Evolutionary conservation across 2,329 filamentous ascomycete species (phyloP), one percentile per base, ranked within the genome.

Genomic region (Aspergillus sojae): DNA sequence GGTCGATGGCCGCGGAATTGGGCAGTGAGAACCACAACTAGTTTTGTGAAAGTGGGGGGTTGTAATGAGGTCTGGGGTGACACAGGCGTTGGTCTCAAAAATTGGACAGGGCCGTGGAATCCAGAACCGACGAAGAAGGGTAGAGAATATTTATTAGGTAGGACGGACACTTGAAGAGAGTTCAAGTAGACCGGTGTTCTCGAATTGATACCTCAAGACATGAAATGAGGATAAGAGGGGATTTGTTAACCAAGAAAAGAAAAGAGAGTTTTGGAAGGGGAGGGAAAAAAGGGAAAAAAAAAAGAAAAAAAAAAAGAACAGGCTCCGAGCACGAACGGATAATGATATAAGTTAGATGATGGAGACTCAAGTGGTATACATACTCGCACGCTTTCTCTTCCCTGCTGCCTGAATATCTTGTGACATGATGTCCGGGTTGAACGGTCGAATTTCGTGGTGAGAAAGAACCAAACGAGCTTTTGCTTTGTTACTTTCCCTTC

Each of bases 371-470:
- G 58, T 57, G 57, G 53, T 48, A 57, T 57, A 78, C 77, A 67
- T 75, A 78, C 77, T 77, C 65, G 77, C 74, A 65, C 77, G 70
- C 70, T 78, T 78, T 70, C 77, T 73, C 69, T 78, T 78, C 45
- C 76, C 76, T 43, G 74, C 74, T 6, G 64, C 64, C 68, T 75
- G 72, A 61, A 69, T 64, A 59, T 66, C 54, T 48, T 77, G 74
- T 16, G 76, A 77, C 76, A 78, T 78, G 63, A 58, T 73, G 68
- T 43, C 21, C 26, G 45, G 48, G 45, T 60, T 59, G 60, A 34
- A 45, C n/a, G 34, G 39, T 57, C 45, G 50, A 30, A 52, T 23
- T 9, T 53, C 5, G 45, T 52, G 45, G 41, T 56, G 5, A 41
- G 36, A 36, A 10, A 10, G 21, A 60, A 61, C 43, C n/a, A 26